Base-by-base conservation (phyloP, 768 basidiomycete genomes). In the Xanthoconium purpureum region DNA sequence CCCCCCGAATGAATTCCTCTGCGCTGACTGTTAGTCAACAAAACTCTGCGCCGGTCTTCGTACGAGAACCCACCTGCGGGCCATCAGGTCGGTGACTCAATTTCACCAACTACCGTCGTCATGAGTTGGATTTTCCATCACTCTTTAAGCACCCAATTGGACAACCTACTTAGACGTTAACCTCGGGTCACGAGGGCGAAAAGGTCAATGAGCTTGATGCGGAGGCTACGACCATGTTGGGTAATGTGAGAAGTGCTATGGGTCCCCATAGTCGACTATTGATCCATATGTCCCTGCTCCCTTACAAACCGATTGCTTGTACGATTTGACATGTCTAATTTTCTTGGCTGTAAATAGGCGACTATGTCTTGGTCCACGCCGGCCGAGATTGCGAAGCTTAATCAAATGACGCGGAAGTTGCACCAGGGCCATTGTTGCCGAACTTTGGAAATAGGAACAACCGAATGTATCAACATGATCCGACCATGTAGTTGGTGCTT, bases 1-100 rank as follows among this genome's bases (percentile, higher is more conserved):
- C 10, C 95, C 97, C 97, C 47, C 97, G 93, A 67, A 98, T 93
- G 77, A 99, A 99, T 69, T 98, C 97, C 80, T 98, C 96, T 96
- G 70, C 18, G 20, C 12, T 15, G 14, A 42, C 29, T 15, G 18
- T 64, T 54, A 50, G 36, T 15, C 47, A 54, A 12, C 12, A 4
- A 39, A 39, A 11, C 10, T 13, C 18, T 24, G 18, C 11, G 15
- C 24, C 48, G 51, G 54, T 56, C 32, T 28, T n/a, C 3, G 2
- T 30, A n/a, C 4, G 30, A 11, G 29, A 20, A 39, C 83, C 64
- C 54, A 93, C 94, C 95, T 12, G 95, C 94, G 18, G 96, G 95
- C 96, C 96, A 64, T 97, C 94, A 2, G 93, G 93, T 28, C 96
- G 84, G 71, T 98, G 96, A 52, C 24, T 24, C 24, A 4, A 24